Conservation (phyloP, 352 stramenopile genomes). For the Pelagophyceae sp. region DNA sequence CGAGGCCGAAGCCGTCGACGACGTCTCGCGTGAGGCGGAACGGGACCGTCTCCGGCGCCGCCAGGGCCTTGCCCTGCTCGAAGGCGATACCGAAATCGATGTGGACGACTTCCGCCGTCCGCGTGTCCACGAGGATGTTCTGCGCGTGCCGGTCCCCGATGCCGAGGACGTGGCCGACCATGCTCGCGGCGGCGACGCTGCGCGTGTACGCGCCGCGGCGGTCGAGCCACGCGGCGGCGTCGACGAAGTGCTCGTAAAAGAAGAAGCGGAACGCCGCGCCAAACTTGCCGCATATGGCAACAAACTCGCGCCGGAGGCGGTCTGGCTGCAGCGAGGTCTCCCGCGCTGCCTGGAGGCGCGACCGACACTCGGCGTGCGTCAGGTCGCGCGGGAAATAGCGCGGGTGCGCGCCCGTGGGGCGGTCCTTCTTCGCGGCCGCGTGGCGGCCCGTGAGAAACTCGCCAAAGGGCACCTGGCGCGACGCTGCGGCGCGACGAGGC, state of each 20-base stretch:
- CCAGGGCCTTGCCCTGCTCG: slow-evolving; percentile 84
- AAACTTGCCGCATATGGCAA: slow-evolving; percentile 81
- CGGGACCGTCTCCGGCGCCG: slow-evolving; percentile 92
- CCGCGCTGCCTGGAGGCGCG: slow-evolving; percentile 57
- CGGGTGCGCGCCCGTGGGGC: slow-evolving; percentile 66
- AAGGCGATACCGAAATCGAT: slow-evolving; percentile 99
- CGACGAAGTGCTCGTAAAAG: slow-evolving; percentile 92
- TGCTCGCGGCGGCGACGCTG: slow-evolving; percentile 89
- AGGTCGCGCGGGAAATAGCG: slow-evolving; percentile 89
- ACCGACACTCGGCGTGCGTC: slow-evolving; percentile 62
- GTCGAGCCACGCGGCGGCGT: slow-evolving; percentile 78
- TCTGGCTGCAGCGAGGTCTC: slow-evolving; percentile 28
- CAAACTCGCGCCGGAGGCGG: slow-evolving; percentile 49
- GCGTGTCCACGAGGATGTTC: slow-evolving; percentile 96
- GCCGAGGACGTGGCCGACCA: slow-evolving; percentile 81
- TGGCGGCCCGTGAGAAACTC: slow-evolving; percentile 64
- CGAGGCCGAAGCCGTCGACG: slow-evolving; percentile 97
- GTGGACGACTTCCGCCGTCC: slow-evolving; percentile 94
- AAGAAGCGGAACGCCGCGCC: slow-evolving; percentile 94
- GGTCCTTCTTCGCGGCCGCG: slow-evolving; percentile 34
- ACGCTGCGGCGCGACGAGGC: too few relatives aligned
- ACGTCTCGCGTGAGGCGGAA: slow-evolving; percentile 97
- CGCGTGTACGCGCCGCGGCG: slow-evolving; percentile 85
- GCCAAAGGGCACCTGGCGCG: slow-evolving; percentile 76
- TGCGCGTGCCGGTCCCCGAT: slow-evolving; percentile 97